Percentiles rank a stretch among this genome's conserved stretches.
Evolutionary conservation across 2,329 filamentous ascomycete genomes (phyloP).

Genomic region (Aquanectria penicillioides): DNA sequence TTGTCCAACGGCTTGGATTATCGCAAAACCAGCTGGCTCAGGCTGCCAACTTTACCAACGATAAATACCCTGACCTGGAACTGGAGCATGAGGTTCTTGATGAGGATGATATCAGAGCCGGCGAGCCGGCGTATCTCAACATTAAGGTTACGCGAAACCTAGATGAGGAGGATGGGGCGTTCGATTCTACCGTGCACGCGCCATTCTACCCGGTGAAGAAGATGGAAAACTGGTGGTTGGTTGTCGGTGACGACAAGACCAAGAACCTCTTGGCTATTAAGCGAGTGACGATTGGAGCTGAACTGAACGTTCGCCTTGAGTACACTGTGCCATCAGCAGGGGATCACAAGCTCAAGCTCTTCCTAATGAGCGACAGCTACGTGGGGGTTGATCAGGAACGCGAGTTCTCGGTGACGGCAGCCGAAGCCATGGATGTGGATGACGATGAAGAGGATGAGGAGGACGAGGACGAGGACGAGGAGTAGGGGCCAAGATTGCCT

Average conservation of each 20-base stretch:
- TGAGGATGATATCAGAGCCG: slow-evolving; percentile 80
- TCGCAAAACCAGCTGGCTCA: slow-evolving; percentile 84
- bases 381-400: slow-evolving; percentile 97
- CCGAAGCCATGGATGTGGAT: slow-evolving; percentile 95
- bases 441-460: slow-evolving; percentile 85
- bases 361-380: slow-evolving; percentile 97
- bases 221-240: slow-evolving; percentile 98
- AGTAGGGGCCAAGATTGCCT: slow-evolving; percentile 29
- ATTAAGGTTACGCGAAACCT: slow-evolving; percentile 87
- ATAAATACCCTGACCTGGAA: slow-evolving; percentile 94
- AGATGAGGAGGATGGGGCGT: slow-evolving; percentile 71
- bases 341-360: slow-evolving; percentile 87
- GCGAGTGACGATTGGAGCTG: slow-evolving; percentile 84
- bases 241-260: slow-evolving; percentile 91
- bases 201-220: slow-evolving; percentile 94
- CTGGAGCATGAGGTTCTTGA: slow-evolving; percentile 90
- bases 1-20: slow-evolving; percentile 82
- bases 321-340: slow-evolving; percentile 88
- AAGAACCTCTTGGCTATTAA: slow-evolving; percentile 93
- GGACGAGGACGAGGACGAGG: slow-evolving; percentile 61
- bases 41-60: slow-evolving; percentile 94
- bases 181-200: slow-evolving; percentile 88
- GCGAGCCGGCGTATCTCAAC: slow-evolving; percentile 82
- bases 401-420: slow-evolving; percentile 83
- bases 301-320: slow-evolving; percentile 83